Evolutionary conservation across 371 early-diverging fungal genomes (phyloP).

Genomic region (Mucor ambiguus): DNA sequence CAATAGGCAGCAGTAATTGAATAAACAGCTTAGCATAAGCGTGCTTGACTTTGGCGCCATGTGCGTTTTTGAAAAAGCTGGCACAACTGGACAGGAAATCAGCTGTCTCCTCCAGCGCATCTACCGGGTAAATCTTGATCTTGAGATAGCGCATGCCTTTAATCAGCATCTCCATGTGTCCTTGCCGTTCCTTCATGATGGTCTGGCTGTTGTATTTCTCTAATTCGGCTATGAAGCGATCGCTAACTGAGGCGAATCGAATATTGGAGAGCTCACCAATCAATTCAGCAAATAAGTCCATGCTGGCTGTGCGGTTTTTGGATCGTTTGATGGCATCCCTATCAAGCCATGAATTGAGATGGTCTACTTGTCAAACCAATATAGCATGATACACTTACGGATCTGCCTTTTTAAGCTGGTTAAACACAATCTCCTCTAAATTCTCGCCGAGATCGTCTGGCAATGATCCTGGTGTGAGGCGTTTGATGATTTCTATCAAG

Average conservation of each 20-base stretch:
- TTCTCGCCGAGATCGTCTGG: conserved; percentile 87
- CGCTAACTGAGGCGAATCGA: conserved; percentile 91
- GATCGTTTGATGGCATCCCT: conserved; percentile 79
- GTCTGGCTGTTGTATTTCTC: conserved; percentile 68
- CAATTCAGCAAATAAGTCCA: conserved; percentile 86
- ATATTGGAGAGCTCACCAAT: conserved; percentile 88
- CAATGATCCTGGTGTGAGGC: conserved; percentile 71
- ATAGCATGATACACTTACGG: conserved; percentile 66
- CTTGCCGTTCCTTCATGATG: conserved; percentile 68
- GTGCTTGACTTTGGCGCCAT: conserved; percentile 82
- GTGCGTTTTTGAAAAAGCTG: conserved; percentile 83
- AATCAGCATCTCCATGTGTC: conserved; percentile 85
- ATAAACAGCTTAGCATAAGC: conserved; percentile 91
- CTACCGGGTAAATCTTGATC: conserved; percentile 85
- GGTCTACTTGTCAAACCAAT: neutral
- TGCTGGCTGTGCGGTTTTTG: conserved; percentile 83
- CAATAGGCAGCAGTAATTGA: conserved; percentile 88
- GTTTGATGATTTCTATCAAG: conserved; percentile 81
- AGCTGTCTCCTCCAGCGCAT: conserved; percentile 90
- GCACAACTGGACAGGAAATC: conserved; percentile 90
- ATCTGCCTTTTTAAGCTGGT: conserved; percentile 83
- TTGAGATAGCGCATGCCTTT: conserved; percentile 89
- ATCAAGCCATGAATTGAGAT: neutral
- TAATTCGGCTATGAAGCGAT: conserved; percentile 89
- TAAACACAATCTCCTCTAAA: conserved; percentile 92